Conservation (phyloP, 176 grass and related monocot species). For the Avena atlantica region DNA sequence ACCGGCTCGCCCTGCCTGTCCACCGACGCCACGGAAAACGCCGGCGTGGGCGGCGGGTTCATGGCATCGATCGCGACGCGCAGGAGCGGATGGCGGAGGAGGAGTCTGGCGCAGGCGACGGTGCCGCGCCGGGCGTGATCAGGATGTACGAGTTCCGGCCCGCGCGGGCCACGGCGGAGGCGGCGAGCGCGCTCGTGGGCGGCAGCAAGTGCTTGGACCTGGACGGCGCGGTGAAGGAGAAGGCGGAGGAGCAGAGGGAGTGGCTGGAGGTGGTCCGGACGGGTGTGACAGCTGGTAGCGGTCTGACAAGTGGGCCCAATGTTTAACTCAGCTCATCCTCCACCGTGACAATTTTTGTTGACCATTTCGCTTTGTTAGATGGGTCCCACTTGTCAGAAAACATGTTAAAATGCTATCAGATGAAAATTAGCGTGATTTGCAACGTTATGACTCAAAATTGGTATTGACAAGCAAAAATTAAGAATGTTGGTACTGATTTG, state of each 20-base stretch:
- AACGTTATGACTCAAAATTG: no score
- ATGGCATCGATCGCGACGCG: slow-evolving; percentile 69
- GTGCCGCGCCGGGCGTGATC: slow-evolving; percentile 32
- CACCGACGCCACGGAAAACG: neutral
- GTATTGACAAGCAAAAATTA: no score
- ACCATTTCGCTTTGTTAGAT: no score
- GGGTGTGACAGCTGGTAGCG: slow-evolving; percentile 73
- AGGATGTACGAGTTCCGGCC: slow-evolving; percentile 74
- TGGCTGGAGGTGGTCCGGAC: slow-evolving; percentile 79
- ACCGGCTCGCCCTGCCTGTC: slow-evolving; percentile 7
- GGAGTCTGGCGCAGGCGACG: slow-evolving; percentile 37
- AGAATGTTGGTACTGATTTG: no score
- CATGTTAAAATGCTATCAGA: no score
- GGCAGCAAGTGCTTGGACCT: slow-evolving; percentile 40
- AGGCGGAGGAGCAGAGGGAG: slow-evolving; percentile 71
- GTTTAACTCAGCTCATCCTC: no score
- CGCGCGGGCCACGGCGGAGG: slow-evolving; percentile 59
- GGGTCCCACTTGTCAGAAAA: no score
- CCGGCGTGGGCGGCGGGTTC: slow-evolving; percentile 35
- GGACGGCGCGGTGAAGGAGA: slow-evolving; percentile 57
- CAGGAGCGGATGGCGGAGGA: slow-evolving; percentile 67
- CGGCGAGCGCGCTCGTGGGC: neutral
- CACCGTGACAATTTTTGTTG: no score
- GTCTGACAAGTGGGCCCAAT: no score
- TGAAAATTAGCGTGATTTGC: no score